These are phyloP conservation scores for Eucalyptus curtisii DNA, from an alignment of 345 rosid genomes.

Conservation along the genomic window DNA sequence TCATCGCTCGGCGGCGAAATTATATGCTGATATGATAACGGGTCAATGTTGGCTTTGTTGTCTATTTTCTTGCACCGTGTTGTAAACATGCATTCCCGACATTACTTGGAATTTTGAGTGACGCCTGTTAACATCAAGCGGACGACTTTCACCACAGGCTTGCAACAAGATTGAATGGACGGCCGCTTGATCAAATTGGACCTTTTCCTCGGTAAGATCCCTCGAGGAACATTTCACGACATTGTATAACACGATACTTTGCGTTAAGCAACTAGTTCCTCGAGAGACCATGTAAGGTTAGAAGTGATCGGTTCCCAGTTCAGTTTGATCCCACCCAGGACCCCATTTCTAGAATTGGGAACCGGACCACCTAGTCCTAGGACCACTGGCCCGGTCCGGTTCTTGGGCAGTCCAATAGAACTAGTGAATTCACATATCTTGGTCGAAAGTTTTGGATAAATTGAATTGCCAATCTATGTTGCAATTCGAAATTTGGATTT, in stretches of 20 bases:
- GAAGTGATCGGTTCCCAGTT: too few relatives aligned
- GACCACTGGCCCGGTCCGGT: fast-evolving
- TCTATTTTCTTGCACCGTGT: neutral
- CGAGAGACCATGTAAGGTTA: neutral
- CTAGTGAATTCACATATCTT: too few relatives aligned
- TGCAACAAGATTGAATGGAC: neutral
- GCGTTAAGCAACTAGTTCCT: neutral
- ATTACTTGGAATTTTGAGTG: neutral
- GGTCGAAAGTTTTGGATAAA: too few relatives aligned
- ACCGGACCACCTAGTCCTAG: too few relatives aligned
- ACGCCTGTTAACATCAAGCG: neutral
- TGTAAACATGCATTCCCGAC: neutral
- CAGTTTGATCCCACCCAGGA: too few relatives aligned
- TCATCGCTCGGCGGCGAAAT: neutral
- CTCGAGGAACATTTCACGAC: neutral
- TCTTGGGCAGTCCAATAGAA: too few relatives aligned
- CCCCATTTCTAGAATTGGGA: too few relatives aligned
- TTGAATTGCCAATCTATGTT: too few relatives aligned
- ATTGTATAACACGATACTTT: neutral
- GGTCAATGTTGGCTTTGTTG: neutral
- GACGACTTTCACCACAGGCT: neutral
- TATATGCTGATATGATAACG: neutral
- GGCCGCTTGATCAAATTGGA: neutral
- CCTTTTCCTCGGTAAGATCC: neutral
- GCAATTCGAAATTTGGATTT: too few relatives aligned